These are phyloP conservation scores for Paratinospora sagittata DNA, from an alignment of 164 flowering plant species.

Conservation along the genomic window DNA sequence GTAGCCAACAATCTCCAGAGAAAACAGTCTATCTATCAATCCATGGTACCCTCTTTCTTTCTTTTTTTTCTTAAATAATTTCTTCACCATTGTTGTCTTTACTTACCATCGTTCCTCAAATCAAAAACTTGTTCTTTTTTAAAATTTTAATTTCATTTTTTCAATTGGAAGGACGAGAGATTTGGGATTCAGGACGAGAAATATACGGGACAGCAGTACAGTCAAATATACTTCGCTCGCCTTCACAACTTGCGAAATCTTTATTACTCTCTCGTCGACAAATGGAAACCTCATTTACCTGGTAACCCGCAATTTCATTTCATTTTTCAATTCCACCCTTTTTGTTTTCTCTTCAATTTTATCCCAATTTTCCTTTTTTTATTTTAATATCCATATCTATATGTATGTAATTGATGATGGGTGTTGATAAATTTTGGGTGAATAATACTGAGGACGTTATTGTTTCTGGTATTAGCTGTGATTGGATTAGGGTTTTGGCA, in stretches of 20 bases:
- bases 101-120: too few species aligned
- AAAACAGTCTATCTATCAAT: slow-evolving; percentile 49
- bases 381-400: too few species aligned
- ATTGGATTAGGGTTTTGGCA: too few species aligned
- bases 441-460: too few species aligned
- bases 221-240: slow-evolving; percentile 86
- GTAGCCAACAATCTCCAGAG: slow-evolving; percentile 38
- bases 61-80: not conserved
- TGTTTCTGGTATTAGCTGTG: not conserved
- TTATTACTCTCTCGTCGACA: slow-evolving; percentile 53
- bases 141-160: not conserved
- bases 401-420: too few species aligned
- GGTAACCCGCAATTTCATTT: slow-evolving; percentile 24
- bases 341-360: too few species aligned
- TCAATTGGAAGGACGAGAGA: slow-evolving; percentile 50
- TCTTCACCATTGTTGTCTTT: too few species aligned
- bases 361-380: too few species aligned
- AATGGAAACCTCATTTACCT: slow-evolving; percentile 81
- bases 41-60: slow-evolving; percentile 31
- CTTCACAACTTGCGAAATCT: slow-evolving; percentile 68
- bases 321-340: too few species aligned
- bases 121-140: too few species aligned
- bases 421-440: too few species aligned
- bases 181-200: slow-evolving; percentile 63
- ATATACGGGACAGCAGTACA: slow-evolving; percentile 93